Conservation (phyloP, 2,329 filamentous ascomycete species). For the Periglandula ipomoeae region DNA sequence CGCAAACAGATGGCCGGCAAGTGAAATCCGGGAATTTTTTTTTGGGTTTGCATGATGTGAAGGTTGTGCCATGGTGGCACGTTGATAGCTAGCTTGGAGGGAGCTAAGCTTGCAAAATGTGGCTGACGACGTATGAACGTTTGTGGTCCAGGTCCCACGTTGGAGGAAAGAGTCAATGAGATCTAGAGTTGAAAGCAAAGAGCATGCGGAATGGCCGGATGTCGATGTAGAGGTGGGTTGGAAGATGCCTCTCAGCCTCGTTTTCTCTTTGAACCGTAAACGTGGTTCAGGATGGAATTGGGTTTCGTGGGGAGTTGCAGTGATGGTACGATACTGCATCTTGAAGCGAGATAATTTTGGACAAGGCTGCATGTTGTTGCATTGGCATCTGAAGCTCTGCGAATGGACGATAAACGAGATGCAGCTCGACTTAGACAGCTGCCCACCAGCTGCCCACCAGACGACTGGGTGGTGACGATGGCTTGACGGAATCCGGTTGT, state of each 20-base stretch:
- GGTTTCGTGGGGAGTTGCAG: not conserved
- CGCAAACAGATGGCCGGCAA: not conserved
- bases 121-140: constrained; percentile 1
- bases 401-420: not conserved
- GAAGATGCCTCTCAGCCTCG: not conserved
- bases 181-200: not conserved
- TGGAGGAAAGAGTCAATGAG: not conserved
- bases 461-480: not conserved
- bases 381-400: constrained; percentile 8
- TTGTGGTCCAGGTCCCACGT: not conserved
- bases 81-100: not conserved
- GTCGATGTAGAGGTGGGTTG: no score
- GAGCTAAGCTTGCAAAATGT: not conserved
- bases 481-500: not conserved
- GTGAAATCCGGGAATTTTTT: not conserved
- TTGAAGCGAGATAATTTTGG: not conserved
- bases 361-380: not conserved
- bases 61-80: constrained; percentile 4
- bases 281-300: not conserved
- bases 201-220: not conserved
- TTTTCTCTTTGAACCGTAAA: not conserved
- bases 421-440: not conserved
- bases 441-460: not conserved
- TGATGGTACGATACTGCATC: not conserved
- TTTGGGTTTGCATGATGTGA: constrained; percentile 3